Evolutionary conservation across 2,329 filamentous ascomycete genomes (phyloP), one percentile per base, ranked within the genome.

Genomic region (Fusarium subglutinans): DNA sequence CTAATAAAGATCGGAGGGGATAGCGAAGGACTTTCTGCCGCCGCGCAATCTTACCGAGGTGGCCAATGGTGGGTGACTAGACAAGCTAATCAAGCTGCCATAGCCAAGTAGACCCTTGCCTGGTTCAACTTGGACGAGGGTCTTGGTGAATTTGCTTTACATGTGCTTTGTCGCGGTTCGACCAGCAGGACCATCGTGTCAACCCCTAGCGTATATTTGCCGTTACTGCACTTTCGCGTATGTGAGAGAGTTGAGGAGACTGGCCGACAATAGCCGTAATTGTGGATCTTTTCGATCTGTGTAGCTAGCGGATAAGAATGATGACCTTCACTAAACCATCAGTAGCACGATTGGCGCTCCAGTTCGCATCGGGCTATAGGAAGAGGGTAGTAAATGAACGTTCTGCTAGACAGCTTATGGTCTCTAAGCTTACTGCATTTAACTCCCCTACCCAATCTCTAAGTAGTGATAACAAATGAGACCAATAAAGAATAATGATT

Each of bases 371-470:
- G 15, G 7, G n/a, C 10, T 43, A 2, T 11, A 17, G 4, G 41
- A 6, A 2, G 15, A 11, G 10, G 9, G n/a, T 15, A 43, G 41
- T 43, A 12, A 12, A 24, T 10, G 0, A 5, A 17, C 15, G 6
- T 43, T 24, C n/a, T n/a, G 40, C 40, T n/a, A 6, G 8, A 9
- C 22, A 15, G 13, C 22, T 43, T 6, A 43, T 15, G 2, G 14
- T 43, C 13, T 14, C 40, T 2, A n/a, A 43, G n/a, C 41, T 24
- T 11, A 8, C 41, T 2, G n/a, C 41, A 5, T 8, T 8, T 24
- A 24, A 18, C n/a, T 44, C 6, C 41, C 15, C n/a, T 17, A 44
- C 15, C 15, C 10, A 44, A 14, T n/a, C 40, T 41, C 40, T 6
- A 14, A n/a, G n/a, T 44, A 18, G 15, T 5, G 8, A 18, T 12